phyloP scores from a whole-genome alignment of 768 basidiomycete species.

The Termitomyces sp. region DNA sequence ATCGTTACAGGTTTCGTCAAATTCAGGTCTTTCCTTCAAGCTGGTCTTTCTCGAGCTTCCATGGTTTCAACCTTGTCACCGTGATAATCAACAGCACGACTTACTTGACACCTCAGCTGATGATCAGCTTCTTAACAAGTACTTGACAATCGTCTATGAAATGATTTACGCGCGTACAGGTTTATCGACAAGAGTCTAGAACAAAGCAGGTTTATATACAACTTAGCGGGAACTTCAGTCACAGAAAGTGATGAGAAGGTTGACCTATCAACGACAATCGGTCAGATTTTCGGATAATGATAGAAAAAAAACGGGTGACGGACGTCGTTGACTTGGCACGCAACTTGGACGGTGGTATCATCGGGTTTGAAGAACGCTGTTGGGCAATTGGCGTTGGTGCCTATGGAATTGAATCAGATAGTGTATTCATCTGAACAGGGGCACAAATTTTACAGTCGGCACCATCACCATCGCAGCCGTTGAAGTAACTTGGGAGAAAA shows the following conservation, averaged over 20 bases:
- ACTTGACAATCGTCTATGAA: too few species aligned
- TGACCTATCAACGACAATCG: background rate
- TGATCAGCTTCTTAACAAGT: too few species aligned
- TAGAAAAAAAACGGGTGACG: background rate
- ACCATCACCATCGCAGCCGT: conserved; percentile 37
- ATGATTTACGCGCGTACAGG: too few species aligned
- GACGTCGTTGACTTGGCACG: conserved; percentile 6
- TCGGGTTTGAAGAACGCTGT: conserved; percentile 29
- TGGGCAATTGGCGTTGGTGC: conserved; percentile 26
- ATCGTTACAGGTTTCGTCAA: too few species aligned
- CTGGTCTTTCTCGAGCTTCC: too few species aligned
- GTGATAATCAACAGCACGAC: too few species aligned
- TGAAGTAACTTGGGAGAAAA: conserved; percentile 25
- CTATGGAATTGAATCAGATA: conserved; percentile 15
- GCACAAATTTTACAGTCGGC: conserved; percentile 30
- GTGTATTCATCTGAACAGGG: background rate
- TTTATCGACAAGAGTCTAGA: too few species aligned
- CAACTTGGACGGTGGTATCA: conserved; percentile 33
- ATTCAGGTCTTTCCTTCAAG: too few species aligned
- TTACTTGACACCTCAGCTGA: background rate
- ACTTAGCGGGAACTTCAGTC: background rate
- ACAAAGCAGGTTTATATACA: background rate
- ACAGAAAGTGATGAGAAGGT: conserved; percentile 16
- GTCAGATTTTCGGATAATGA: background rate
- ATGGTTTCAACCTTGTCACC: too few species aligned